These are phyloP conservation scores for Phytopythium kandeliae DNA, from an alignment of 352 stramenopile genomes.

Conservation along the genomic window DNA sequence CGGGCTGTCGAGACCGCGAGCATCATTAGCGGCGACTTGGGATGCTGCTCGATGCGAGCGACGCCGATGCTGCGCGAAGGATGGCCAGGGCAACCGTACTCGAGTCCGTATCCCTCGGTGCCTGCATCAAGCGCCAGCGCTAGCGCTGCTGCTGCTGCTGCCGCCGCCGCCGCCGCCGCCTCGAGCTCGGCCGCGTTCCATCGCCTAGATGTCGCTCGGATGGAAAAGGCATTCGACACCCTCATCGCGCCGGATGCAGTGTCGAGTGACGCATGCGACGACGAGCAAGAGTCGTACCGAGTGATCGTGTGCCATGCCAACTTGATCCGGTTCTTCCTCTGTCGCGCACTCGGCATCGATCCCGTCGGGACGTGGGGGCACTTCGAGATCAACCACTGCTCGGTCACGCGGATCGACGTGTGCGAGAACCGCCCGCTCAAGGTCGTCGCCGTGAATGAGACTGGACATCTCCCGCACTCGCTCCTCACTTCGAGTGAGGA, in stretches of 20 bases:
- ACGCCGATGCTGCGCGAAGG: conserved; percentile 64
- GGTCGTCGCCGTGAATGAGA: conserved; percentile 75
- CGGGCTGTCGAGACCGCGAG: conserved; percentile 67
- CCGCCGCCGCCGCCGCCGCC: conserved; percentile 5
- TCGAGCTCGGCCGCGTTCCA: conserved; percentile 24
- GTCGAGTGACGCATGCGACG: conserved; percentile 20
- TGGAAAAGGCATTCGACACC: conserved; percentile 54
- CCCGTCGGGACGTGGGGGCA: conserved; percentile 61
- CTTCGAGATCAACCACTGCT: conserved; percentile 85
- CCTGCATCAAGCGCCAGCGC: neutral
- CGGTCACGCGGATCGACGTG: conserved; percentile 73
- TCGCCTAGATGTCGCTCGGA: conserved; percentile 42
- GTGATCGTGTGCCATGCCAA: conserved; percentile 83
- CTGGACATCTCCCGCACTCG: conserved; percentile 64
- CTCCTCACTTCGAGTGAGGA: conserved; percentile 84
- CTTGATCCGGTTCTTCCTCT: conserved; percentile 80
- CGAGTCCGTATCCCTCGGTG: conserved; percentile 2
- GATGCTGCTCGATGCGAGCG: conserved; percentile 26
- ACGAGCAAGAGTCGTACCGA: conserved; percentile 51
- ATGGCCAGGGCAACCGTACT: conserved; percentile 69
- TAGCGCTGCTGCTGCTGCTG: conserved; percentile 8
- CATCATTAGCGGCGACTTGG: conserved; percentile 53
- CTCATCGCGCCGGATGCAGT: conserved; percentile 30
- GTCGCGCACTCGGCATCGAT: conserved; percentile 56
- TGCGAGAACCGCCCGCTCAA: conserved; percentile 63